Conservation (phyloP, 192 early-diverging fungal genomes). For the Backusella luteola region DNA sequence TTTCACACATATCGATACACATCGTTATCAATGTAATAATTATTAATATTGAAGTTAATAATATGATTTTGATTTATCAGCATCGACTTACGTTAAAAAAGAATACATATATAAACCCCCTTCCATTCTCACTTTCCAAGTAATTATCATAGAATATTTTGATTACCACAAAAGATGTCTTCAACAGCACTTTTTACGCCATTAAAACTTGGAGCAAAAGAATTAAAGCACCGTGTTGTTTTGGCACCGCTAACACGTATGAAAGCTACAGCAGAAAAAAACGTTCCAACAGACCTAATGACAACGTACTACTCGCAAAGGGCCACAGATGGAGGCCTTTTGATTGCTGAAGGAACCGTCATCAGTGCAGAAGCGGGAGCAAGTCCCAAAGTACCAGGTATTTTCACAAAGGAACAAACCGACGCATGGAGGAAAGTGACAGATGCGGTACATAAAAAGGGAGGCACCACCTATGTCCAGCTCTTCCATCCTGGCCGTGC, state of each 20-base stretch:
- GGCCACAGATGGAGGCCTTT: slow-evolving; percentile 16
- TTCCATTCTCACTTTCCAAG: no score
- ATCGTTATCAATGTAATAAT: neutral
- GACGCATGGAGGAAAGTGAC: slow-evolving; percentile 50
- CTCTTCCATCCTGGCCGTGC: slow-evolving; percentile 41
- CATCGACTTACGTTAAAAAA: neutral
- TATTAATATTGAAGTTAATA: neutral
- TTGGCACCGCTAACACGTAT: slow-evolving; percentile 22
- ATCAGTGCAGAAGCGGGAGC: slow-evolving; percentile 9
- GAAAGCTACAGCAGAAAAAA: neutral
- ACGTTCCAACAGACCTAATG: slow-evolving; percentile 6
- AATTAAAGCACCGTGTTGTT: slow-evolving; percentile 20
- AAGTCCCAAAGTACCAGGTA: slow-evolving; percentile 22
- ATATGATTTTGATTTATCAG: neutral
- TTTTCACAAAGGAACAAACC: slow-evolving; percentile 39
- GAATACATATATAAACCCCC: neutral
- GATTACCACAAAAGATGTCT: neutral
- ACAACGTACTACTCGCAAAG: slow-evolving; percentile 25
- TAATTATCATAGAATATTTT: neutral
- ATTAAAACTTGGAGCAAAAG: slow-evolving; percentile 7
- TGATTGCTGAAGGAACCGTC: slow-evolving; percentile 23
- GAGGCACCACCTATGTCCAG: slow-evolving; percentile 53
- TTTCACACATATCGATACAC: neutral
- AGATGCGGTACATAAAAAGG: slow-evolving; percentile 53
- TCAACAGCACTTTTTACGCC: slow-evolving; percentile 16